Evolutionary conservation across 345 rosid genomes (phyloP), one percentile per base, ranked within the genome.

Genomic region (Litchi chinensis): DNA sequence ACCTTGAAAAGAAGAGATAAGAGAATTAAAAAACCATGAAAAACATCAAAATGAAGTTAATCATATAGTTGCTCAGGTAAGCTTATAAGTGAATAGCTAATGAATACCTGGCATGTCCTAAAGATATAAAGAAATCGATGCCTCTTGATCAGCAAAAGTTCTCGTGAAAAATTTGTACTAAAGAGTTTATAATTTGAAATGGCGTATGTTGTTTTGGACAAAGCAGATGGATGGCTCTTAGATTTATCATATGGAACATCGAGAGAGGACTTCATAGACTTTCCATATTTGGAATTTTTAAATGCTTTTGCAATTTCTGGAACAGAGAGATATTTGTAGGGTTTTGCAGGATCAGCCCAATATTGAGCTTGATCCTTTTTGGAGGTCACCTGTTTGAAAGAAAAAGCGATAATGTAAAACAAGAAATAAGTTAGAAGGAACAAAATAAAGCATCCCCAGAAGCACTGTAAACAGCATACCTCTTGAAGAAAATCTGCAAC

Each of bases 401-500:
- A 24, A 15, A 40, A 41, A n/a, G 24, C 9, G 19, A 40, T 59
- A 59, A 59, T 59, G 18, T 24, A 68, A 41, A 19, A n/a, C 43
- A 24, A 19, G 19, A 7, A 44, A 22, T 12, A 76, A 43, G 70
- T 68, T 76, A 79, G 73, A 18, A 39, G 75, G 70, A 46, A 48
- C 41, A 50, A 41, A 32, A 68, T 64, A 43, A 66, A 76, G 72
- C 54, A 79, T 52, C 44, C 21, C 48, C 12, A 62, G 18, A 73
- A 79, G 68, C n/a, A 41, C 70, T 63, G 66, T 65, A 21, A 64
- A 75, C 56, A 76, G 32, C 63, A 78, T 87, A 93, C 99, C 96
- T 95, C 99, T 78, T 93, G 99, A 80, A 95, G 97, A 83, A 95
- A 95, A 92, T 95, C 99, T 26, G 99, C 96, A 67, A 95, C 83